Conservation (phyloP, 2,329 filamentous ascomycete genomes). For the Pestalotiopsis fici region DNA sequence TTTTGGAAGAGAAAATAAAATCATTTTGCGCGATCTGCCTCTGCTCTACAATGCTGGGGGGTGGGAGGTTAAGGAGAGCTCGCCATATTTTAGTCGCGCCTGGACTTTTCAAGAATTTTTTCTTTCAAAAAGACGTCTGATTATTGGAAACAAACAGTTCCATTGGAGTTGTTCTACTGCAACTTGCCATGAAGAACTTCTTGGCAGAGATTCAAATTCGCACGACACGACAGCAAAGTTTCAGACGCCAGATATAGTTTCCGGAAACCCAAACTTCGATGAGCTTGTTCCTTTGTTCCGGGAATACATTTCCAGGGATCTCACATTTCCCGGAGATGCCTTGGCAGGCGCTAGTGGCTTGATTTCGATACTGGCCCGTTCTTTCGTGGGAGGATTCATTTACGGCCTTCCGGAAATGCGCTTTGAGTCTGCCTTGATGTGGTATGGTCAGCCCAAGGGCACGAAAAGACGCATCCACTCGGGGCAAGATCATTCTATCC, state of each 20-base stretch:
- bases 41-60: too few species aligned
- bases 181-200: neutral
- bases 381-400: neutral
- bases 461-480: neutral
- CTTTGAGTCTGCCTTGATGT: conserved; percentile 1
- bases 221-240: neutral
- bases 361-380: neutral
- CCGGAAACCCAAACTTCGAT: neutral
- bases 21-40: neutral
- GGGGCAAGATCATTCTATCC: neutral
- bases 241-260: neutral
- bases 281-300: neutral
- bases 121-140: neutral
- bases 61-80: too few species aligned
- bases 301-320: neutral
- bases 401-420: neutral
- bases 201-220: neutral
- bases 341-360: conserved; percentile 2
- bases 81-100: neutral
- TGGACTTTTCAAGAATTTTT: conserved; percentile 8
- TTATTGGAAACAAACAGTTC: neutral
- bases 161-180: neutral
- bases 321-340: conserved; percentile 3
- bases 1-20: neutral
- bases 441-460: neutral